Evolutionary conservation across 768 basidiomycete genomes (phyloP).

Genomic region (Russula emetica): DNA sequence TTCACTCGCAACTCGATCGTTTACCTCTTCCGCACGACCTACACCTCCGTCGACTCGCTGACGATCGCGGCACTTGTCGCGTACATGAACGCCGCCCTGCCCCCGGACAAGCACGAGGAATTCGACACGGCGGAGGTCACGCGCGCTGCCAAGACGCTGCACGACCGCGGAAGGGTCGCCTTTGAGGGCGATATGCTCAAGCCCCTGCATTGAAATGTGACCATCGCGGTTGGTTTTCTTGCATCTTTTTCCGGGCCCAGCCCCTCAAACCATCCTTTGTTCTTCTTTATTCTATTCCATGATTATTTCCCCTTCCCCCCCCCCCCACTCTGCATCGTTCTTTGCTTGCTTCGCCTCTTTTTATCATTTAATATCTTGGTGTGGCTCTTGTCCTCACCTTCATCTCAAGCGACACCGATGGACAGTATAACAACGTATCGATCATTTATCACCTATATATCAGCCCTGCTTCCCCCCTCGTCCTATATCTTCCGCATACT

Average conservation of each 20-base stretch:
- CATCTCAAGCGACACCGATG: not conserved
- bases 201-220: constrained; percentile 4
- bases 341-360: not conserved
- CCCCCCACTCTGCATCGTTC: not conserved
- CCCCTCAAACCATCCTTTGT: not conserved
- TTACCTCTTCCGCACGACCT: constrained; percentile 65
- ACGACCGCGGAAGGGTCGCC: constrained; percentile 32
- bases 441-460: not conserved
- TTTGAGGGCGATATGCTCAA: constrained; percentile 37
- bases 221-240: not conserved
- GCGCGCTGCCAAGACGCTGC: constrained; percentile 34
- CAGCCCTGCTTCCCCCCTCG: not conserved
- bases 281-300: not conserved
- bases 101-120: constrained; percentile 77
- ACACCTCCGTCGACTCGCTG: constrained; percentile 62
- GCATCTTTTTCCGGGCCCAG: not conserved
- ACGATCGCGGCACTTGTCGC: constrained; percentile 63
- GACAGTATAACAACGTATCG: constrained; percentile 7
- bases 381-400: not conserved
- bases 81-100: constrained; percentile 73
- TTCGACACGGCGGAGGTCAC: constrained; percentile 71
- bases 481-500: not conserved
- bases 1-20: constrained; percentile 60
- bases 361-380: constrained; percentile 6
- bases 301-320: not conserved